Evolutionary conservation across 108 stramenopile species (phyloP), one percentile per base, ranked within the genome.

Genomic region (Discostella pseudostelligera): DNA sequence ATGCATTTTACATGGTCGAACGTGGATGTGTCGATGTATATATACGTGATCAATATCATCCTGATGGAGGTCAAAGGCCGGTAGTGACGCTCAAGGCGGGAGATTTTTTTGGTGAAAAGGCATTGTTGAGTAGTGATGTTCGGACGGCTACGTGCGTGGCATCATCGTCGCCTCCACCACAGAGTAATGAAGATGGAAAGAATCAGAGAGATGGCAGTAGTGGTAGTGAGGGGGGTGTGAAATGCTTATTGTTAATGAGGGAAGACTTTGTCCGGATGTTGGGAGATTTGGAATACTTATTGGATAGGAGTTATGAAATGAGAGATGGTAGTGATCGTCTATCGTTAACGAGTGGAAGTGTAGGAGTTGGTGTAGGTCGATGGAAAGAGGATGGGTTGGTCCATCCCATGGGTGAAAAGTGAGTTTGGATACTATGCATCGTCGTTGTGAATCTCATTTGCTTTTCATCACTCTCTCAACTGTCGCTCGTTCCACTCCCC

Each of bases 221-320:
- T 0, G 21, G 49, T 11, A 25, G 22, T 11, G 49, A 50, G 49
- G 49, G 49, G 49, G 69, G 61, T 35, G 72, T 78, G 28, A 80
- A 80, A 59, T 76, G 78, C 12, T 67, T 83, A 64, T 43, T 76
- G 22, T 50, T 83, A 25, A 67, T 76, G 80, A 77, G 87, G 47
- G 87, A 87, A 48, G 87, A 89, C 57, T 89, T 89, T 49, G 76
- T 79, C 9, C 57, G 53, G 1, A 82, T 89, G 80, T 60, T 89
- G 29, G 87, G 87, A 22, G 64, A 78, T 59, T 28, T 89, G 32
- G 78, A 84, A 47, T 83, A 85, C 28, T 42, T 87, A 43, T 56
- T 69, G 69, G 72, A 51, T 35, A 54, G 72, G 14, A 66, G 65
- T n/a, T 78, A 78, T 39, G 51, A 39, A 39, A 56, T 50, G 32